Evolutionary conservation across 1,139 yeast species (phyloP).

Genomic region (Saccharomyces hybrid): DNA sequence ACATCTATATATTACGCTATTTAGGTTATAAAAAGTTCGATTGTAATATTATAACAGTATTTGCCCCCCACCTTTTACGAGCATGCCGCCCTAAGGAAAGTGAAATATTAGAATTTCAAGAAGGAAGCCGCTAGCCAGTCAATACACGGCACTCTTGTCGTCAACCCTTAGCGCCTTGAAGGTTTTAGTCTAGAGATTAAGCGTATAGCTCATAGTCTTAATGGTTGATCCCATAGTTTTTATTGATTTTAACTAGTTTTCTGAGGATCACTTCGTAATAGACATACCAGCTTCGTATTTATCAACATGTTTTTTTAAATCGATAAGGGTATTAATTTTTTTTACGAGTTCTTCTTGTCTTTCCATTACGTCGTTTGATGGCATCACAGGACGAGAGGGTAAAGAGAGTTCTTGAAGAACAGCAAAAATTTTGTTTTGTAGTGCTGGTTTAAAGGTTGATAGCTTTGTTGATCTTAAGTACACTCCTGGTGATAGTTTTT

Average conservation of each 20-base stretch:
- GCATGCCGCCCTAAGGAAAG: too few relatives aligned
- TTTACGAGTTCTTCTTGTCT: conserved; percentile 73
- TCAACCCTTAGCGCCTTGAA: too few relatives aligned
- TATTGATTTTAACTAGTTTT: not conserved
- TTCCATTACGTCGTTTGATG: conserved; percentile 72
- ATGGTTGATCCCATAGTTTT: not conserved
- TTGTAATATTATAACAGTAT: too few relatives aligned
- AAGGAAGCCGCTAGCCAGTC: too few relatives aligned
- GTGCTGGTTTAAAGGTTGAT: conserved; percentile 56
- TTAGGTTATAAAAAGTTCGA: too few relatives aligned
- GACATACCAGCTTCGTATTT: conserved; percentile 75
- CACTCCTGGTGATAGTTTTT: conserved; percentile 57
- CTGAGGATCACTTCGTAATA: conserved; percentile 38
- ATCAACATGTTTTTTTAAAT: conserved; percentile 80
- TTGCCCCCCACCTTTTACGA: too few relatives aligned
- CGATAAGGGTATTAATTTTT: conserved; percentile 66
- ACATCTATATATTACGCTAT: too few relatives aligned
- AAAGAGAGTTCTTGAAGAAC: conserved; percentile 73
- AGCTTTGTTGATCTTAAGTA: conserved; percentile 65
- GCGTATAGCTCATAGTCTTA: not conserved
- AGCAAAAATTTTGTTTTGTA: conserved; percentile 69
- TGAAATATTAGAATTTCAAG: too few relatives aligned
- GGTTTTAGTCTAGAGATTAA: not conserved
- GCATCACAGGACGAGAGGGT: conserved; percentile 76
- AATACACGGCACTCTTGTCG: too few relatives aligned